These are phyloP conservation scores for Tetrapyrgos nigripes DNA, from an alignment of 1,284 basidiomycete species.

Conservation along the genomic window DNA sequence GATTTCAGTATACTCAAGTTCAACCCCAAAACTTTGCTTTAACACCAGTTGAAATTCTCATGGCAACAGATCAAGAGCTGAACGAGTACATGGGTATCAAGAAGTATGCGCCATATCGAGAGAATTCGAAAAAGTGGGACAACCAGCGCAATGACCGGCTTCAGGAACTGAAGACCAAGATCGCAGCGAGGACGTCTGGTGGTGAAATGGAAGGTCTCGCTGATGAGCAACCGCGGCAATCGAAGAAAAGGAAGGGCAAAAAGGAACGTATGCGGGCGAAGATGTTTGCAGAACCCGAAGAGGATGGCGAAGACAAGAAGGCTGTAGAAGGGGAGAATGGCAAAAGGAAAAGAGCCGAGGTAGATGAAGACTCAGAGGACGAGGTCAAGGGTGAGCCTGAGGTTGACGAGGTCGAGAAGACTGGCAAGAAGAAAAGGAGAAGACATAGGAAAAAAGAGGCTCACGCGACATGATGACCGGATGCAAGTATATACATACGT, in stretches of 20 bases:
- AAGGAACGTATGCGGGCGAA: constrained; percentile 72
- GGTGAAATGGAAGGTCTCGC: constrained; percentile 18
- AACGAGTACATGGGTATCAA: constrained; percentile 92
- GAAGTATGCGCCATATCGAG: constrained; percentile 90
- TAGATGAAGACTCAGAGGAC: neutral
- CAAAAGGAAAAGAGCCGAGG: constrained; percentile 4
- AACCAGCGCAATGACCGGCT: constrained; percentile 71
- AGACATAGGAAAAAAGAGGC: constrained; percentile 38
- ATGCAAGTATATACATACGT: no score
- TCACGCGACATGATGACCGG: no score
- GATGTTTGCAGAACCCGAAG: constrained; percentile 25
- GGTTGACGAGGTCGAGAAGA: constrained; percentile 14
- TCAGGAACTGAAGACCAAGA: constrained; percentile 72
- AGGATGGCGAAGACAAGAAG: constrained; percentile 26
- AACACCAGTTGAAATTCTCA: constrained; percentile 86
- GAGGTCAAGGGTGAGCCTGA: neutral
- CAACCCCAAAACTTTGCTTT: constrained; percentile 76
- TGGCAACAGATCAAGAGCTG: constrained; percentile 92
- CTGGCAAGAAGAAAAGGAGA: constrained; percentile 40
- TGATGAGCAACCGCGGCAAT: constrained; percentile 38
- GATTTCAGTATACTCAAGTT: constrained; percentile 91
- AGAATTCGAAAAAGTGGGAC: constrained; percentile 64
- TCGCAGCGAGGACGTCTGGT: constrained; percentile 45
- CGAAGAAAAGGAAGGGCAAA: constrained; percentile 77
- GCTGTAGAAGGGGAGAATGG: constrained; percentile 19